Evolutionary conservation across 345 rosid genomes (phyloP).

Genomic region (Luvunga scandens): DNA sequence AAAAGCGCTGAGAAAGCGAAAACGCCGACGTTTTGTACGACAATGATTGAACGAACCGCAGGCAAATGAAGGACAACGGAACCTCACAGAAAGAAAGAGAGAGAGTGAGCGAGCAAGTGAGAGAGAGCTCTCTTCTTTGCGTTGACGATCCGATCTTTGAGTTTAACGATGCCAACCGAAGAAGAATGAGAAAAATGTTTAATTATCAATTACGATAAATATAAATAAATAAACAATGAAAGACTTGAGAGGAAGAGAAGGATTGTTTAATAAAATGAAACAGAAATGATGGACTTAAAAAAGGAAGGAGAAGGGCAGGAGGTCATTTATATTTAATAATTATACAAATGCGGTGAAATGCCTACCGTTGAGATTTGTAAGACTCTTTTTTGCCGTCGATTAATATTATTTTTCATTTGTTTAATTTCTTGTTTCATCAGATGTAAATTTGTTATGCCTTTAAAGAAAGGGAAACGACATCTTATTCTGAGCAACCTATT

Average conservation of each 20-base stretch:
- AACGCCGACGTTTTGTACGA: background rate
- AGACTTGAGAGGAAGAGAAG: background rate
- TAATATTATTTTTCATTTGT: no score
- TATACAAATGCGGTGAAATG: background rate
- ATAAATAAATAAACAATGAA: background rate
- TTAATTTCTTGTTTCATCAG: background rate
- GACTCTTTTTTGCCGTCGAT: conserved; percentile 6
- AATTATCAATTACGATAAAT: background rate
- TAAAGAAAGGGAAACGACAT: background rate
- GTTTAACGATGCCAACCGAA: conserved; percentile 21
- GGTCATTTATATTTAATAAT: background rate
- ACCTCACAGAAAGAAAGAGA: conserved; percentile 5
- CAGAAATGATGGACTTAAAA: background rate
- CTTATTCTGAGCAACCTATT: conserved; percentile 14
- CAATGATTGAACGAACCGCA: background rate
- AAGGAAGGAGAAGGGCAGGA: background rate
- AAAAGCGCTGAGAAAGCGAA: background rate
- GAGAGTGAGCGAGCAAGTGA: background rate
- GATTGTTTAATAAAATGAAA: background rate
- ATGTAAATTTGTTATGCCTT: background rate
- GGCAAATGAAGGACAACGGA: background rate
- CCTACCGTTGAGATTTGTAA: conserved; percentile 10
- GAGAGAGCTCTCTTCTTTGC: conserved; percentile 13
- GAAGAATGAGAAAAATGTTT: conserved; percentile 1
- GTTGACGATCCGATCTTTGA: conserved; percentile 32